phyloP scores from a whole-genome alignment of 1,284 basidiomycete genomes.

The Gomphus sp. region DNA sequence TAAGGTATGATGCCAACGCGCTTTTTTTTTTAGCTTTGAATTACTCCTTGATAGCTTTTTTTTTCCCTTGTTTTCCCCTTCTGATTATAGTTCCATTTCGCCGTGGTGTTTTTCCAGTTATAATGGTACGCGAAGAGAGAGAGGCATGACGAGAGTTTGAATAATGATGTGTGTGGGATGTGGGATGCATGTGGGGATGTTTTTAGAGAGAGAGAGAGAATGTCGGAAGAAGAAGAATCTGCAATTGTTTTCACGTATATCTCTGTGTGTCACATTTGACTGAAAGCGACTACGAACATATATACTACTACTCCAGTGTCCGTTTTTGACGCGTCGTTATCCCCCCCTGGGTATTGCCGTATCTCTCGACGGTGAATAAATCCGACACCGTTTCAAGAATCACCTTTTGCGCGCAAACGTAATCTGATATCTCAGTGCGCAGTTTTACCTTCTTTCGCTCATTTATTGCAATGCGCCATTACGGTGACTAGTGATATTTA shows the following conservation, averaged over 20 bases:
- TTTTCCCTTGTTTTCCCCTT: neutral
- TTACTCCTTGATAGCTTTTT: neutral
- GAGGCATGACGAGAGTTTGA: neutral
- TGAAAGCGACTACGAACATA: neutral
- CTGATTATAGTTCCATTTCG: no score
- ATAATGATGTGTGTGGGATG: neutral
- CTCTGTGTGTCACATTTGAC: neutral
- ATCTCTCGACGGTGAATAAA: neutral
- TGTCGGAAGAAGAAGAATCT: neutral
- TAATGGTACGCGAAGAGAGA: no score
- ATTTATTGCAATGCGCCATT: no score
- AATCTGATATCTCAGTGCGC: no score
- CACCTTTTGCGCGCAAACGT: no score
- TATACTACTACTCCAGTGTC: neutral
- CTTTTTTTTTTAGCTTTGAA: neutral
- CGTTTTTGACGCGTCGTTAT: neutral
- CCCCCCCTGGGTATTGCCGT: no score
- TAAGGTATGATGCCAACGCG: conserved; percentile 19
- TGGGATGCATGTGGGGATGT: neutral
- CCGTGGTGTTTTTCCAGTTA: no score
- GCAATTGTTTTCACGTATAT: neutral
- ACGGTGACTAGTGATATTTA: no score
- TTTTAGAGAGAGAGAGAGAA: no score
- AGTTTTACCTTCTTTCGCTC: no score
- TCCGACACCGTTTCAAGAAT: no score